Conservation (phyloP, 2,329 filamentous ascomycete species). For the Cladophialophora carrionii region DNA sequence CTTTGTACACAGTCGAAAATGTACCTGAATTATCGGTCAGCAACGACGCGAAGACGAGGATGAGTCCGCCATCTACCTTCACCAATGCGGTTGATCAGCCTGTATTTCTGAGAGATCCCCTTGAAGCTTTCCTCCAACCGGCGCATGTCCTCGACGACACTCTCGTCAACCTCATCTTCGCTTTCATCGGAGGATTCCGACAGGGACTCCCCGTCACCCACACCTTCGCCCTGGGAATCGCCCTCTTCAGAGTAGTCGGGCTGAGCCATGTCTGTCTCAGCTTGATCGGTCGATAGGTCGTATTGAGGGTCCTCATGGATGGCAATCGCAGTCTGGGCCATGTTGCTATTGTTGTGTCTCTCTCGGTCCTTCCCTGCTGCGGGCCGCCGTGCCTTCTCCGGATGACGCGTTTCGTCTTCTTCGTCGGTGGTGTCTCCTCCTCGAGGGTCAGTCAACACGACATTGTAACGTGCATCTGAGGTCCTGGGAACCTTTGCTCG, state of each 20-base stretch:
- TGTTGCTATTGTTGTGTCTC: conserved; percentile 30
- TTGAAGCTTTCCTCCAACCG: conserved; percentile 80
- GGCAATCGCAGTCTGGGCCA: conserved; percentile 34
- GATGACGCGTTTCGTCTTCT: conserved; percentile 20
- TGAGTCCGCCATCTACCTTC: conserved; percentile 66
- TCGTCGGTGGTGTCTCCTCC: conserved; percentile 7
- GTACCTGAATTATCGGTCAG: conserved; percentile 65
- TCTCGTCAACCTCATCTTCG: conserved; percentile 50
- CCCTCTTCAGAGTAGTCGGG: not conserved
- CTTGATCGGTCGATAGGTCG: conserved; percentile 16
- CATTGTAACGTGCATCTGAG: conserved; percentile 16
- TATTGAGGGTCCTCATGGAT: conserved; percentile 35
- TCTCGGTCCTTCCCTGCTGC: conserved; percentile 22
- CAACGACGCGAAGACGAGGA: conserved; percentile 20
- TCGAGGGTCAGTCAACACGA: conserved; percentile 18
- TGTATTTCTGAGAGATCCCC: conserved; percentile 80
- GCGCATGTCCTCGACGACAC: conserved; percentile 81
- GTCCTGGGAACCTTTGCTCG: conserved; percentile 17
- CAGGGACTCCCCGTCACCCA: conserved; percentile 30
- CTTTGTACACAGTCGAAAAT: conserved; percentile 98
- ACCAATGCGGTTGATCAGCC: conserved; percentile 93
- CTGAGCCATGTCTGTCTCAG: conserved; percentile 10
- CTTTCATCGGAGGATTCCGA: conserved; percentile 42
- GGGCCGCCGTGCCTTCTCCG: conserved; percentile 23
- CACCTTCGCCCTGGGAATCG: conserved; percentile 42